These are phyloP conservation scores for Paraphaeosphaeria sporulosa DNA, from an alignment of 2,329 filamentous ascomycete genomes.

Conservation along the genomic window DNA sequence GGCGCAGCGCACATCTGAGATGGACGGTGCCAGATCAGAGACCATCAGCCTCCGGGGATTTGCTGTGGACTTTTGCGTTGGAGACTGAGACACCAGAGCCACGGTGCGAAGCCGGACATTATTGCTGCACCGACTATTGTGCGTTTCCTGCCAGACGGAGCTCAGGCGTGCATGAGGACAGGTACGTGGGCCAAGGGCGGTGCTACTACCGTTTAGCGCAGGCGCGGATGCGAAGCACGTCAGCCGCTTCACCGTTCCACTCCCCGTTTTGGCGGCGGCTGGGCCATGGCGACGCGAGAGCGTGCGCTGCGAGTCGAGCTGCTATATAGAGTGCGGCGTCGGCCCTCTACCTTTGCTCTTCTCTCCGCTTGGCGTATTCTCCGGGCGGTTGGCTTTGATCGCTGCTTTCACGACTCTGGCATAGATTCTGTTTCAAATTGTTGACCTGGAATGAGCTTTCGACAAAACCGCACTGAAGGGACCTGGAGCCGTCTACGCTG, in stretches of 20 bases:
- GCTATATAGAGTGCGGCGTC: constrained; percentile 22
- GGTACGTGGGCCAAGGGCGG: constrained; percentile 12
- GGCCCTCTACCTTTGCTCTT: constrained; percentile 22
- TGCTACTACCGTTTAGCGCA: constrained; percentile 8
- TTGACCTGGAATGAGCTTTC: constrained; percentile 24
- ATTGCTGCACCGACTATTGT: neutral
- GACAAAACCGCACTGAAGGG: constrained; percentile 20
- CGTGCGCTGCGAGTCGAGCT: constrained; percentile 1
- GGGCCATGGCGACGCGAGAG: constrained; percentile 10
- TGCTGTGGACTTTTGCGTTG: neutral
- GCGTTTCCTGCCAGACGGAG: neutral
- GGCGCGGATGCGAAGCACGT: constrained; percentile 18
- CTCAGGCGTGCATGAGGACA: constrained; percentile 9
- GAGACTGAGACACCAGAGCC: neutral
- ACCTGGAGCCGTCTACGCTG: constrained; percentile 14
- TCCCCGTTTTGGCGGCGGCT: constrained; percentile 15
- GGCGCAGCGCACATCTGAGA: neutral
- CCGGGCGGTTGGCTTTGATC: neutral
- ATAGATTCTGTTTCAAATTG: neutral
- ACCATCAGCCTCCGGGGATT: neutral
- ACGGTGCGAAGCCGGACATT: constrained; percentile 4
- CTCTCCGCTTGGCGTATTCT: constrained; percentile 13
- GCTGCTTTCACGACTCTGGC: neutral
- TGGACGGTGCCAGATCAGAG: neutral
- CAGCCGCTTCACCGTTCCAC: constrained; percentile 25